Percentiles rank a stretch among this genome's conserved stretches.
Evolutionary conservation across 2,329 filamentous ascomycete species (phyloP).

Genomic region (Neopestalotiopsis clavispora): DNA sequence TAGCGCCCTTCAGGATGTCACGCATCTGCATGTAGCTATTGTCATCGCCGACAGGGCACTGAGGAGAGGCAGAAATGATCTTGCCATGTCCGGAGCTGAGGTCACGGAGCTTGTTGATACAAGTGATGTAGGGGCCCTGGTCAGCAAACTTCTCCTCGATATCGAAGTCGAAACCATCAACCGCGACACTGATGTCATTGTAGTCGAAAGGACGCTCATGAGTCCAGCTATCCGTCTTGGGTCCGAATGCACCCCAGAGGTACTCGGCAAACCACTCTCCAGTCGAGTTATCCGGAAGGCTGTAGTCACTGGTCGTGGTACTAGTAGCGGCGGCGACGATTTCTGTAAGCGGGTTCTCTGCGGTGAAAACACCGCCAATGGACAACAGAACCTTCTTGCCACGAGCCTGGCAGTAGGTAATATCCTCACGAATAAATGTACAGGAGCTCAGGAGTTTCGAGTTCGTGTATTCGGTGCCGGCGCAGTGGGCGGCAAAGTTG

Average conservation of each 20-base stretch:
- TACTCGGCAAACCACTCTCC: constrained; percentile 12
- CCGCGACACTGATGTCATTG: constrained; percentile 9
- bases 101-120: constrained; percentile 31
- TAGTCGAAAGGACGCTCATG: constrained; percentile 15
- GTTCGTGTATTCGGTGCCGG: constrained; percentile 34
- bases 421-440: constrained; percentile 29
- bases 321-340: background rate
- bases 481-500: constrained; percentile 45
- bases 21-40: constrained; percentile 37
- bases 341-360: constrained; percentile 28
- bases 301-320: constrained; percentile 35
- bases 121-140: constrained; percentile 27
- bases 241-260: constrained; percentile 11
- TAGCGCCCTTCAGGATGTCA: constrained; percentile 41
- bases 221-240: background rate
- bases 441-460: constrained; percentile 26
- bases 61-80: constrained; percentile 42
- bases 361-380: constrained; percentile 54
- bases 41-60: constrained; percentile 42
- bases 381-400: constrained; percentile 69
- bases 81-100: constrained; percentile 25
- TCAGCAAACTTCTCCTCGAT: constrained; percentile 20
- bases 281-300: constrained; percentile 10
- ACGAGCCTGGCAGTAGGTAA: constrained; percentile 55
- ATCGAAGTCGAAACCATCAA: constrained; percentile 33